These are phyloP conservation scores for Krasilnikovozyma curviuscula DNA, from an alignment of 768 basidiomycete species.

Conservation along the genomic window DNA sequence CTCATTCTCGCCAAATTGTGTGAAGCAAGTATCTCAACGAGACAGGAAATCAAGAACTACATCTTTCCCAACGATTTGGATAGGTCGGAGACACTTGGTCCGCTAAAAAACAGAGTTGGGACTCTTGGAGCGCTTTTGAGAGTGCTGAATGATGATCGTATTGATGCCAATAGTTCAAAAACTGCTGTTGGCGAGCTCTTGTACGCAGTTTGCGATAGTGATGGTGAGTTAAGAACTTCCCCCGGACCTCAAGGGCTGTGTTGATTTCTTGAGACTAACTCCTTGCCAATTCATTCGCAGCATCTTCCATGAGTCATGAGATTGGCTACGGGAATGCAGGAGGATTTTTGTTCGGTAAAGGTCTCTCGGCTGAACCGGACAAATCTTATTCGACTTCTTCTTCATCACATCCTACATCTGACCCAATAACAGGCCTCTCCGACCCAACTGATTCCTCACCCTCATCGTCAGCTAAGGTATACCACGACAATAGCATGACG, in stretches of 20 bases:
- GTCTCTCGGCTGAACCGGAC: constrained; percentile 32
- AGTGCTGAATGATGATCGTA: no score
- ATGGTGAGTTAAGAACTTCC: constrained; percentile 32
- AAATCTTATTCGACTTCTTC: constrained; percentile 13
- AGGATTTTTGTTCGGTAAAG: constrained; percentile 82
- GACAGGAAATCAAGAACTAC: no score
- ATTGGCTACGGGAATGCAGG: constrained; percentile 92
- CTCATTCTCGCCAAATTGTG: no score
- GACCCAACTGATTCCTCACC: constrained; percentile 8
- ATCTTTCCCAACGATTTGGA: no score
- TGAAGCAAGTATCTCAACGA: no score
- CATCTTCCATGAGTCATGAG: constrained; percentile 49
- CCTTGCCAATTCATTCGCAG: constrained; percentile 25
- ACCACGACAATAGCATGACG: constrained; percentile 43
- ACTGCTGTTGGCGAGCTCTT: constrained; percentile 70
- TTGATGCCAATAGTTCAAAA: no score
- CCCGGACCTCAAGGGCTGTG: background rate
- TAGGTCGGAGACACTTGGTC: no score
- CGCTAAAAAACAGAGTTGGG: no score
- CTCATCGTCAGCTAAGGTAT: constrained; percentile 23
- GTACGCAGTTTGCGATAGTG: constrained; percentile 59
- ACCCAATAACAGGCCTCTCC: constrained; percentile 71
- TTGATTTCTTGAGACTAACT: background rate
- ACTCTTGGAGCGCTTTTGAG: no score
- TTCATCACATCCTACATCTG: background rate